Evolutionary conservation across 352 stramenopile genomes (phyloP).

Genomic region (Phytophthora crassamura): DNA sequence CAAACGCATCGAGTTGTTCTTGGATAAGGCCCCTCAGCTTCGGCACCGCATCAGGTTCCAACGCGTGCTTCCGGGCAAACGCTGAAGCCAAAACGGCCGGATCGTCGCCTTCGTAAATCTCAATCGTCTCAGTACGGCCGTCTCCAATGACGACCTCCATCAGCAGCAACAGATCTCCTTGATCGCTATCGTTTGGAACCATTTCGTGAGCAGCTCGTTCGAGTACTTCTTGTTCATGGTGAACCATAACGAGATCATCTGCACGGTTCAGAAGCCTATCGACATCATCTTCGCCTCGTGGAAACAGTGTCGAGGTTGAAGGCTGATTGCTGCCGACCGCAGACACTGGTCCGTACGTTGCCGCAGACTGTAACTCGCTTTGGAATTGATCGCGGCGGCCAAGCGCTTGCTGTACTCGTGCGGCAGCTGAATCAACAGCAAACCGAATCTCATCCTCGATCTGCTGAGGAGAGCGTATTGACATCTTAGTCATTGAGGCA

Average conservation of each 20-base stretch:
- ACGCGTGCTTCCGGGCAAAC: conserved; percentile 60
- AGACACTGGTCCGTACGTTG: conserved; percentile 6
- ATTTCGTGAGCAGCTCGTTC: neutral
- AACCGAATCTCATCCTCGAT: conserved; percentile 69
- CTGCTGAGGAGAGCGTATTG: conserved; percentile 46
- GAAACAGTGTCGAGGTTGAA: conserved; percentile 19
- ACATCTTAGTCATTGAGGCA: conserved; percentile 23
- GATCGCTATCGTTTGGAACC: conserved; percentile 27
- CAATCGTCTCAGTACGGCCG: conserved; percentile 72
- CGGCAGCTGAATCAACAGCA: conserved; percentile 58
- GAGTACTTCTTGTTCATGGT: conserved; percentile 3
- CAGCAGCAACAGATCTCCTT: conserved; percentile 67
- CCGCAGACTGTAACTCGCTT: conserved; percentile 33
- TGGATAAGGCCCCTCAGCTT: conserved; percentile 66
- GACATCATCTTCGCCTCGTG: conserved; percentile 1
- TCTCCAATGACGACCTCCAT: conserved; percentile 84
- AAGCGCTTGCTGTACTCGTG: conserved; percentile 45
- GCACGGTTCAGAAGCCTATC: neutral
- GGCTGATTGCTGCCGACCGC: conserved; percentile 7
- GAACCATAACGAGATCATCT: conserved; percentile 4
- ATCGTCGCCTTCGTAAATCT: conserved; percentile 63
- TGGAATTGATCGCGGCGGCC: conserved; percentile 53
- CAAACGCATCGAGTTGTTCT: conserved; percentile 56
- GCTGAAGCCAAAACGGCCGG: conserved; percentile 49
- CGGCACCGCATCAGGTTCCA: conserved; percentile 57